Base-by-base conservation (phyloP, 805 yeast species). In the Zygosaccharomyces lentus region DNA sequence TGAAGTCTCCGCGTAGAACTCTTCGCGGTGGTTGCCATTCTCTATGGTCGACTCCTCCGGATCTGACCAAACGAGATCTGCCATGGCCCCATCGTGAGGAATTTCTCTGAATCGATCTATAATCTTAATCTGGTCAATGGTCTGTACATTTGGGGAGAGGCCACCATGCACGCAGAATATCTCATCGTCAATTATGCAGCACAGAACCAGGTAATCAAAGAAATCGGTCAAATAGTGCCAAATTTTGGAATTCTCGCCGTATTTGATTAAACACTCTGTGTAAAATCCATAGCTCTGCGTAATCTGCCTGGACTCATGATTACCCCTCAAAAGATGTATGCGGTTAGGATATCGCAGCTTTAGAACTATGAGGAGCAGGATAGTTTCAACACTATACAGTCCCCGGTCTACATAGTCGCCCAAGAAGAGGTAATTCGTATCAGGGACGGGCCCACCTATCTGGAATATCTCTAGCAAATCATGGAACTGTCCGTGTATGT, bases 41-140 rank as follows among this genome's bases (percentile, higher is more conserved):
- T 43, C 52, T 9, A 47, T 45, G 43, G 72, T 73, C 46, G 84
- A 87, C 26, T 86, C 84, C 65, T 95, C 98, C 0, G 99, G 99
- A 61, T 93, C 99, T 17, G 93, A 83, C 99, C 99, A 93, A 15
- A 93, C 98, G 41, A 93, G 71, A 65, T 93, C 99, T 1, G 99
- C 99, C 97, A 93, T 93, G 12, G 97, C 96, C 0, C 99, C 99
- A 64, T 93, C 99, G 57, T 95, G 99, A 0, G 99, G 99, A 9
- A 95, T 88, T 64, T 93, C 99, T 53, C 82, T 79, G 62, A 89
- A 91, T 48, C 99, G 66, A 66, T 93, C 99, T 7, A 95, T 82
- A 12, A 93, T 81, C 52, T 85, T 75, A 42, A 93, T 87, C 54
- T 95, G 97, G 62, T 93, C 97, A 17, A 93, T 76, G 6, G 93